Evolutionary conservation across 169 alveolate genomes (phyloP), one percentile per base, ranked within the genome.

Genomic region (Cytauxzoon felis): DNA sequence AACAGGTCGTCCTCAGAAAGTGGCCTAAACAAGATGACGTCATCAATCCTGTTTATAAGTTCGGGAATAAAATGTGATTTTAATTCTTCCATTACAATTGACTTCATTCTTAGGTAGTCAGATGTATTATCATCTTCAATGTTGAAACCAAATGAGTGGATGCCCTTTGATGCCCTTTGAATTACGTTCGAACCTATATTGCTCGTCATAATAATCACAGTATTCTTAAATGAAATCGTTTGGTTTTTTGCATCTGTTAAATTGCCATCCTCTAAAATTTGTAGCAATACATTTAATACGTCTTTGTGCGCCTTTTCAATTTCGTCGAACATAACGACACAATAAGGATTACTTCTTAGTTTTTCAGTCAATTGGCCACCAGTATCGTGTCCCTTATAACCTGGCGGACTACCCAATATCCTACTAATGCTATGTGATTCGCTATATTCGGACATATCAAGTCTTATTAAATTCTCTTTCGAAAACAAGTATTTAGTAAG

Each of bases 371-470:
- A 87, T 61, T 91, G 94, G 11, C 97, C 97, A 3, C 97, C 95
- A 40, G 92, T 87, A 40, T 79, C 93, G 60, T 88, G 91, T 18
- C 97, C 97, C 54, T 90, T 87, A 75, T 91, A 91, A 0, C 97
- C 97, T 0, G 97, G 97, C 16, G 94, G 95, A 18, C 94, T 91
- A 8, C 97, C 97, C 18, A 91, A 60, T n/a, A 92, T 81, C 56
- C 90, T 72, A 34, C 93, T 82, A 16, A 92, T 90, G 43, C 91
- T 82, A 78, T 92, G 96, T 32, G 89, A 88, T 50, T 92, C 97
- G 76, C 79, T 91, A 73, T 90, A 92, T 61, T 92, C 97, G 21
- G 90, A 82, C 97, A 92, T 92, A 70, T 92, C 94, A n/a, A 92
- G 80, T 29, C 91, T 90, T 19, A 91, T 83, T 75, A 86, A 47